These are phyloP conservation scores for Serpula lacrymans DNA, from an alignment of 768 basidiomycete genomes.

Conservation along the genomic window DNA sequence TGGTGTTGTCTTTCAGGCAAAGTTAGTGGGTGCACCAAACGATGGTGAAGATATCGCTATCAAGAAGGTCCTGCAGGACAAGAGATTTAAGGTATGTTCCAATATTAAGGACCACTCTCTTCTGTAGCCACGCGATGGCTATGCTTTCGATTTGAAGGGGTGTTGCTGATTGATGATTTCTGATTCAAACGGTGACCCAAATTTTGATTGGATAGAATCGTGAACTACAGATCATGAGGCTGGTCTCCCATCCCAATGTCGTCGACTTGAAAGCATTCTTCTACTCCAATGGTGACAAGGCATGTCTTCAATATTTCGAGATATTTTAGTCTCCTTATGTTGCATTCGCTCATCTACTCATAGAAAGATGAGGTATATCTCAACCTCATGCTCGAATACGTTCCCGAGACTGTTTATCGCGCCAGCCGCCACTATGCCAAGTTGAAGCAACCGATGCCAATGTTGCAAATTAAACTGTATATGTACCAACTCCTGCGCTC, in stretches of 20 bases:
- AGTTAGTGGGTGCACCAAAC: constrained; percentile 64
- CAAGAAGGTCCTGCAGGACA: constrained; percentile 99
- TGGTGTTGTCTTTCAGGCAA: constrained; percentile 97
- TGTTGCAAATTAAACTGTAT: constrained; percentile 99
- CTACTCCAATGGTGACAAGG: constrained; percentile 99
- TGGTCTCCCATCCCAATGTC: constrained; percentile 95
- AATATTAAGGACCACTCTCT: constrained; percentile 9
- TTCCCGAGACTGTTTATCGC: constrained; percentile 98
- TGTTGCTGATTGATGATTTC: constrained; percentile 12
- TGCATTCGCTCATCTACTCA: constrained; percentile 5
- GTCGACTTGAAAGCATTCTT: constrained; percentile 98
- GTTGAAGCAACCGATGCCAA: constrained; percentile 99
- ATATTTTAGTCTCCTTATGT: constrained; percentile 8
- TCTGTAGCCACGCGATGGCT: constrained; percentile 4
- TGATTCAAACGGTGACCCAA: background rate
- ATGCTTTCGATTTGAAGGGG: background rate
- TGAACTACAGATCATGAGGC: constrained; percentile 98
- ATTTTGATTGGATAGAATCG: constrained; percentile 67
- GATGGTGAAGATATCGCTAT: constrained; percentile 91
- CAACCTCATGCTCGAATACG: constrained; percentile 98
- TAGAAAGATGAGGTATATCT: constrained; percentile 99
- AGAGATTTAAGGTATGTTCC: constrained; percentile 93
- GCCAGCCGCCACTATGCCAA: constrained; percentile 98
- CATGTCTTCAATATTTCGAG: constrained; percentile 30
- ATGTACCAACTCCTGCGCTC: constrained; percentile 99